Conservation (phyloP, 305 asterid species). For the Solanum chacoense region DNA sequence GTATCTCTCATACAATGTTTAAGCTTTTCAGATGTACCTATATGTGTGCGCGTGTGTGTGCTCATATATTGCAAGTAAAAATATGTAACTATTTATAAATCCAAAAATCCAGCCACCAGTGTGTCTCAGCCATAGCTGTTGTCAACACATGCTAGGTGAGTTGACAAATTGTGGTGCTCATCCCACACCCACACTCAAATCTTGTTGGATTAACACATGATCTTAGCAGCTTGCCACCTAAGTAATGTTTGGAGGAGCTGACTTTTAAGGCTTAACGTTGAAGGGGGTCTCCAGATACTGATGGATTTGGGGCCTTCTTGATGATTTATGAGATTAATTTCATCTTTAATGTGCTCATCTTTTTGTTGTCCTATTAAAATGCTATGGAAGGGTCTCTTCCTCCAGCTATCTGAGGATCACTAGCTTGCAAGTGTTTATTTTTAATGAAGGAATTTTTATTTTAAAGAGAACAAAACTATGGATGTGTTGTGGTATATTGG, state of each 20-base stretch:
- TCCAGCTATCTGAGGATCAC: neutral
- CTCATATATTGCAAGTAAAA: neutral
- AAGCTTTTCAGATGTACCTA: neutral
- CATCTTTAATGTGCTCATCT: neutral
- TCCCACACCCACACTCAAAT: neutral
- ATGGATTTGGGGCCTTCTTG: neutral
- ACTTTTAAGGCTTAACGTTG: neutral
- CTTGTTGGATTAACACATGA: neutral
- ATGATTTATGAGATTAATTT: neutral
- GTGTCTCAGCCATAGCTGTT: neutral
- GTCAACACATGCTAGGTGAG: neutral
- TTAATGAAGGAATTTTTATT: neutral
- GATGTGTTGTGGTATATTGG: neutral
- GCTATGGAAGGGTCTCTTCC: neutral
- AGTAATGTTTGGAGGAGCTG: neutral
- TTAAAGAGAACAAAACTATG: neutral
- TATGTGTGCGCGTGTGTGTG: neutral
- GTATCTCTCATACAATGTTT: neutral
- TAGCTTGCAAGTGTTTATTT: neutral
- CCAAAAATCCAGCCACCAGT: neutral
- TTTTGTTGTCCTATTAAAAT: neutral
- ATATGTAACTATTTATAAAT: neutral
- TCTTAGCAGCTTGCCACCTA: neutral
- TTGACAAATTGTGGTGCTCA: neutral
- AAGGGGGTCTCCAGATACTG: neutral